Percentiles rank a stretch among this genome's conserved stretches.
phyloP scores from a whole-genome alignment of 345 rosid genomes.

The Clarkia xantiana region DNA sequence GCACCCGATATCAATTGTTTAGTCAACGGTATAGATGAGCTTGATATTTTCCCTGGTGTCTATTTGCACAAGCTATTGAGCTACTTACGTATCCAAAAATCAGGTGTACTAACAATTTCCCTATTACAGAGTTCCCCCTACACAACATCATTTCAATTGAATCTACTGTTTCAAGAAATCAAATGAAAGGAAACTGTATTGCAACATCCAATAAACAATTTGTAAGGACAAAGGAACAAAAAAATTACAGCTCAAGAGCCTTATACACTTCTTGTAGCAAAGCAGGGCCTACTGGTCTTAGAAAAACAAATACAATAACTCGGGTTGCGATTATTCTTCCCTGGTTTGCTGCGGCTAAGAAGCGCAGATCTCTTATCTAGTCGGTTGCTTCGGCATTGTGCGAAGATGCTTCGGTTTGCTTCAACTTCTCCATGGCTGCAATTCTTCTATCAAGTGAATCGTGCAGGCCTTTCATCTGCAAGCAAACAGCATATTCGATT shows the following conservation, averaged over 20 bases:
- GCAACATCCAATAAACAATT: neutral
- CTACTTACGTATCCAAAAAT: too few species aligned
- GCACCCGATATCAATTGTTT: too few species aligned
- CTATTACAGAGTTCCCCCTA: too few species aligned
- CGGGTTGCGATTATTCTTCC: neutral
- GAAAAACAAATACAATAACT: neutral
- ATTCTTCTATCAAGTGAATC: constrained; percentile 64
- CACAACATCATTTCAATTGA: too few species aligned
- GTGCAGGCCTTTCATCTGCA: constrained; percentile 52
- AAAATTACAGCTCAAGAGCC: too few species aligned
- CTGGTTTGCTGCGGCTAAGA: neutral
- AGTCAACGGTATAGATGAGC: too few species aligned
- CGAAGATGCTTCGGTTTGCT: constrained; percentile 42
- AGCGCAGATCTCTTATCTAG: constrained; percentile 18
- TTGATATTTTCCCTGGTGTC: too few species aligned
- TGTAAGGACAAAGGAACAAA: constrained; percentile 1
- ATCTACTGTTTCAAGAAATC: neutral
- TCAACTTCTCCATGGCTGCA: constrained; percentile 60
- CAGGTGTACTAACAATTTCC: too few species aligned
- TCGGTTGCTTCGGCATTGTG: constrained; percentile 44
- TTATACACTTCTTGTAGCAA: too few species aligned
- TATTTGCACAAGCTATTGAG: too few species aligned
- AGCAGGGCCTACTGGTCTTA: neutral
- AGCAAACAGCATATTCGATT: neutral
- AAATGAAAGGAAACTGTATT: too few species aligned